Evolutionary conservation across 768 basidiomycete species (phyloP).

Genomic region (Macrolepiota fuliginosa): DNA sequence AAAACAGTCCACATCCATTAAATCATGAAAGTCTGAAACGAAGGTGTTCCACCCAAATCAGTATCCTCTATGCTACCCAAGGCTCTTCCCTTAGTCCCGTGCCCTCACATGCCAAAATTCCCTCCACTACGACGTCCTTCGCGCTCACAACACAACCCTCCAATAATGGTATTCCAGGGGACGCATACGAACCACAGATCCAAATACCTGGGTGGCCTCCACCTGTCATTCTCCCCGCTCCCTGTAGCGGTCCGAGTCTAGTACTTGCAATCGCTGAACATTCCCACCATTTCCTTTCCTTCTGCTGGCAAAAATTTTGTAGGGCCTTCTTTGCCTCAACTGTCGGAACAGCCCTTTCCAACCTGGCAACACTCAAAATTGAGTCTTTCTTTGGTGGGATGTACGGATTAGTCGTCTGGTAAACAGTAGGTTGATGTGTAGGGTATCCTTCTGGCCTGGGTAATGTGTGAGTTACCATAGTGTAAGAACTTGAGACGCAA

Average conservation of each 20-base stretch:
- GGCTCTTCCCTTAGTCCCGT: constrained; percentile 21
- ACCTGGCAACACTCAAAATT: constrained; percentile 53
- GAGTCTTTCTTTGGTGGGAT: constrained; percentile 43
- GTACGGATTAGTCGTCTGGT: constrained; percentile 77
- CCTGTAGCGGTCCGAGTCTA: constrained; percentile 50
- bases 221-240: constrained; percentile 35
- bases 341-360: constrained; percentile 65
- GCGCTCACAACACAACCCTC: constrained; percentile 81
- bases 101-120: constrained; percentile 36
- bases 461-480: constrained; percentile 72
- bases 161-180: constrained; percentile 70
- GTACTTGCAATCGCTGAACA: constrained; percentile 33
- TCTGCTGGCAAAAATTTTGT: constrained; percentile 37
- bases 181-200: constrained; percentile 72
- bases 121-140: constrained; percentile 49
- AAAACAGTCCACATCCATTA: constrained; percentile 15
- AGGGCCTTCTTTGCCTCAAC: constrained; percentile 49
- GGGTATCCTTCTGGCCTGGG: constrained; percentile 33
- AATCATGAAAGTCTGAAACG: neutral
- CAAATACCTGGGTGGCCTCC: constrained; percentile 48
- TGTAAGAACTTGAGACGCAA: constrained; percentile 47
- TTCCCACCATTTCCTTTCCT: constrained; percentile 41
- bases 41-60: neutral
- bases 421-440: constrained; percentile 35
- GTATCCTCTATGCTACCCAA: constrained; percentile 14